Percentiles rank a stretch among this genome's conserved stretches.
These are phyloP conservation scores for Cercospora sp. DNA, from an alignment of 2,329 filamentous ascomycete species.

Conservation along the genomic window DNA sequence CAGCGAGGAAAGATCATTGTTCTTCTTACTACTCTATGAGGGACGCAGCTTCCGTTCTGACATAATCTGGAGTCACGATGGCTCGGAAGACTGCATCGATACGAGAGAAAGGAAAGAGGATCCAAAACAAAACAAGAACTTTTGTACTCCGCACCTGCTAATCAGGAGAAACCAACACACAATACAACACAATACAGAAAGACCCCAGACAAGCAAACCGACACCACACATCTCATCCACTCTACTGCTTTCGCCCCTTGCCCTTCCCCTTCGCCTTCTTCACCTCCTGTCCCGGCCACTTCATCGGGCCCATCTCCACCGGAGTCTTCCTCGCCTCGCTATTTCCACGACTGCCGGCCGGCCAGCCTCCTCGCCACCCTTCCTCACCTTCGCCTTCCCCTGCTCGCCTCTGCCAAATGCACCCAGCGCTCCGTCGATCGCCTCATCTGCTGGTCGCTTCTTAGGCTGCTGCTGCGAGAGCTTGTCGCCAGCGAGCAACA, in stretches of 20 bases:
- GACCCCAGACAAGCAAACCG: not conserved
- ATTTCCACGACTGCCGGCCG: not conserved
- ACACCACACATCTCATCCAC: not conserved
- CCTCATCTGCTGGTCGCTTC: not conserved
- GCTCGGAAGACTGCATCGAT: not conserved
- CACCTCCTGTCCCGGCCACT: constrained; percentile 14
- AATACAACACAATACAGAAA: not conserved
- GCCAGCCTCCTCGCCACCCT: not conserved
- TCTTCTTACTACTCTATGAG: no score
- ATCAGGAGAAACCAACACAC: not conserved
- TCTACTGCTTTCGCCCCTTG: not conserved
- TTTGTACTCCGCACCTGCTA: not conserved
- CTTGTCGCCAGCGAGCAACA: not conserved
- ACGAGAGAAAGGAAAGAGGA: not conserved
- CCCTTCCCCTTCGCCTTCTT: constrained; percentile 1
- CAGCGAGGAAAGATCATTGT: no score
- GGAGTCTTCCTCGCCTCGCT: not conserved
- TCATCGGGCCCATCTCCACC: not conserved
- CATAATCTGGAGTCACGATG: not conserved
- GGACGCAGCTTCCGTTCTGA: not conserved
- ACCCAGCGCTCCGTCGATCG: not conserved
- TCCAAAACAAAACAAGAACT: not conserved
- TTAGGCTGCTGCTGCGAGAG: not conserved
- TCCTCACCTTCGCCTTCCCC: constrained; percentile 6
- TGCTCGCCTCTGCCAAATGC: not conserved